These are phyloP conservation scores for Leersia perrieri DNA, from an alignment of 176 grass and related monocot species.

Conservation along the genomic window DNA sequence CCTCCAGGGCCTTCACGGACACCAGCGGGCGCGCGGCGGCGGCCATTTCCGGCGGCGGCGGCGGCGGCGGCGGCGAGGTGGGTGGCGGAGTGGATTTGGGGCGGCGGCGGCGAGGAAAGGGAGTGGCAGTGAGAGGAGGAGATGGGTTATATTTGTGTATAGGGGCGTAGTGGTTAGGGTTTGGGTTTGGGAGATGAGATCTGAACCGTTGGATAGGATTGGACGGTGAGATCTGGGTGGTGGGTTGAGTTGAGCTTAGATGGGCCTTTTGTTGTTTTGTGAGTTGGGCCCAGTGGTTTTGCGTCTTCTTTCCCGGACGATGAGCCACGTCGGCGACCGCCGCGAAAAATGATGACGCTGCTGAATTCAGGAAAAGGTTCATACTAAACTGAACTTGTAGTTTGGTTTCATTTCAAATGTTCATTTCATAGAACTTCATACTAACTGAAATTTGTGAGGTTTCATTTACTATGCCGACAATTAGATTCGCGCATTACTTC, in stretches of 20 bases:
- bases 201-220: neutral
- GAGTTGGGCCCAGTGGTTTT: neutral
- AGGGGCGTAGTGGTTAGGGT: conserved; percentile 4
- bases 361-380: no score
- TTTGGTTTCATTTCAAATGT: no score
- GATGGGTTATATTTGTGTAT: neutral
- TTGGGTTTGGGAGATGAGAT: conserved; percentile 9
- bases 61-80: neutral
- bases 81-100: neutral
- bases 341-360: no score
- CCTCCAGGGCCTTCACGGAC: conserved; percentile 53
- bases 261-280: neutral
- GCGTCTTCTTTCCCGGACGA: no score
- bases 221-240: neutral
- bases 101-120: neutral
- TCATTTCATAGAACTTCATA: no score
- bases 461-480: no score
- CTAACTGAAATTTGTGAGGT: no score
- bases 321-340: no score
- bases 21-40: conserved; percentile 54
- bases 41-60: conserved; percentile 44
- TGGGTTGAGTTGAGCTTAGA: neutral
- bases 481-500: no score
- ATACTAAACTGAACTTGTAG: no score
- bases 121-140: neutral